Evolutionary conservation across 805 yeast species (phyloP).

Genomic region (Monosporozyma aquatica): DNA sequence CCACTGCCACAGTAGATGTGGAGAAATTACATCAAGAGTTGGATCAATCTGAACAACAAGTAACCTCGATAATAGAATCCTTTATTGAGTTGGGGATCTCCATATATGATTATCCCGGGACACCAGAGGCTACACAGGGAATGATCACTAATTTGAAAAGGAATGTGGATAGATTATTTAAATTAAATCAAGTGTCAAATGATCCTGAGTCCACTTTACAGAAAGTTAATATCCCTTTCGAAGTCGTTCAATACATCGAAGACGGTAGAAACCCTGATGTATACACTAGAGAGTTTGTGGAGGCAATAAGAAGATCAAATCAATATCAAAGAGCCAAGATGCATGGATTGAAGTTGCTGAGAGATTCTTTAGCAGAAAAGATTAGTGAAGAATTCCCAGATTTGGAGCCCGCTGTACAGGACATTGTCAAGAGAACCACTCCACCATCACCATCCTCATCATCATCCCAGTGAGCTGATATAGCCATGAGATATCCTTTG

Average conservation of each 20-base stretch:
- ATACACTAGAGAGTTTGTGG: conserved; percentile 92
- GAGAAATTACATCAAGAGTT: conserved; percentile 22
- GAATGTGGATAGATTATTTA: conserved; percentile 34
- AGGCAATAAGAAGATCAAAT: conserved; percentile 81
- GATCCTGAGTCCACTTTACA: conserved; percentile 29
- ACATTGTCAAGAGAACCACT: conserved; percentile 38
- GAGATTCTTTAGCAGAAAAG: conserved; percentile 59
- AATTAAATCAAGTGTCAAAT: conserved; percentile 27
- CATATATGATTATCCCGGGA: conserved; percentile 89
- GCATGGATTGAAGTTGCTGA: conserved; percentile 53
- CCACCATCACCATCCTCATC: background rate
- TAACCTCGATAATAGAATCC: conserved; percentile 58
- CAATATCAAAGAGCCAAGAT: conserved; percentile 82
- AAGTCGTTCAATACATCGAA: conserved; percentile 85
- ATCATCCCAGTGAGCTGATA: no score
- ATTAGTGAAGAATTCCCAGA: conserved; percentile 75
- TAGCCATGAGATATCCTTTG: no score
- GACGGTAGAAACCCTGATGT: conserved; percentile 97
- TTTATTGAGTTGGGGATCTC: conserved; percentile 83
- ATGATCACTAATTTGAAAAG: conserved; percentile 34
- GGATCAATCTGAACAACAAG: conserved; percentile 25
- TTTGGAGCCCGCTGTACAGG: conserved; percentile 46
- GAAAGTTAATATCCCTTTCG: conserved; percentile 56
- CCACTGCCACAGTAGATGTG: background rate
- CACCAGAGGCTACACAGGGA: conserved; percentile 63